A percentile compares a stretch with the other conserved stretches of the same genome.
Evolutionary conservation across 306 rosid species (phyloP).

Genomic region (Prunus salicina): DNA sequence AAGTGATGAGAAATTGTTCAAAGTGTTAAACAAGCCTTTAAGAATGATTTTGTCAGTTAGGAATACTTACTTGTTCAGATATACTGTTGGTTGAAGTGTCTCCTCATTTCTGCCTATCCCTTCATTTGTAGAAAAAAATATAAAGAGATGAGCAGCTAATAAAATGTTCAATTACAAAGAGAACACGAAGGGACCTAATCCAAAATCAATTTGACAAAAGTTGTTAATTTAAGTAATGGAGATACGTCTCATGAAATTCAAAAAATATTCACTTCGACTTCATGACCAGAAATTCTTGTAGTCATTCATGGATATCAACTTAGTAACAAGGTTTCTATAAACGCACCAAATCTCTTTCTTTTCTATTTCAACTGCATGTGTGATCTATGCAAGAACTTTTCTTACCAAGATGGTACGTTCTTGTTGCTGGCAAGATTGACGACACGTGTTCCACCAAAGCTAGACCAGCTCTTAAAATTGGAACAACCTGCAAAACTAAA

Average conservation of each 20-base stretch:
- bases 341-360: background rate
- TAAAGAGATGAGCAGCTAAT: background rate
- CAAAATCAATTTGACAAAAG: background rate
- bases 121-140: constrained; percentile 31
- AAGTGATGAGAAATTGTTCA: background rate
- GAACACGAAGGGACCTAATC: background rate
- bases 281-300: constrained; percentile 1
- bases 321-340: background rate
- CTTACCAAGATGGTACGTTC: constrained; percentile 84
- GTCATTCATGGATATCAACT: background rate
- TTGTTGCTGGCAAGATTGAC: constrained; percentile 77
- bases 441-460: constrained; percentile 85
- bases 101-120: constrained; percentile 82
- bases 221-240: too few relatives aligned
- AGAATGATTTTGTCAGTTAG: background rate
- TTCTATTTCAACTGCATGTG: constrained; percentile 8
- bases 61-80: constrained; percentile 79
- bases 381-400: constrained; percentile 7
- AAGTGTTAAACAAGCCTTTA: background rate
- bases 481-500: constrained; percentile 63
- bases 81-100: constrained; percentile 79
- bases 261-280: background rate
- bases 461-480: constrained; percentile 90
- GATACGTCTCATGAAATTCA: background rate
- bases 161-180: background rate